Evolutionary conservation across 352 stramenopile species (phyloP), one percentile per base, ranked within the genome.

Genomic region (Phytophthora melonis): DNA sequence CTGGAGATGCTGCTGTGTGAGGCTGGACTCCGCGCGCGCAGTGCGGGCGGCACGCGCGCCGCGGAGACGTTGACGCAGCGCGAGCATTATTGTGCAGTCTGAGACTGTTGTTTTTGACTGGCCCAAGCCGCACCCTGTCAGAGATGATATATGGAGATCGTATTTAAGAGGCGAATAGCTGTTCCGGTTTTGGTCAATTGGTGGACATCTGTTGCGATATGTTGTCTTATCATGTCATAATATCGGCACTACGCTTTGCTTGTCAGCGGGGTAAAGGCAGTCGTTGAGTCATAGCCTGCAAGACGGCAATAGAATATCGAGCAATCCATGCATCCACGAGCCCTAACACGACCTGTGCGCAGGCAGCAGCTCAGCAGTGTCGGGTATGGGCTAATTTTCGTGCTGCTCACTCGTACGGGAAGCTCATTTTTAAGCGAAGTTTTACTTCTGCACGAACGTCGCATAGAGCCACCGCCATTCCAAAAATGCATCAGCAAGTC

Each of bases 21-120:
- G 21, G 41, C 9, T 61, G 27, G 34, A 11, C 57, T 50, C 9
- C 6, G 19, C 25, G 41, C 62, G 68, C 19, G 30, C n/a, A 0
- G 54, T 47, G 19, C 23, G 39, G 23, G 21, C 34, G 16, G 7
- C 36, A 27, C 45, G 57, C n/a, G 57, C n/a, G 1, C 21, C 41
- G 3, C 13, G 58, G 23, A 77, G 53, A 27, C 13, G 68, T 39
- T 32, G 36, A 30, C 36, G 62, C 19, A 72, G 50, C 43, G 52
- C 25, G 18, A 76, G 32, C 63, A 72, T 76, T 25, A 25, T 25
- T 25, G 23, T 8, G 2, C 7, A 3, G 36, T 13, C 49, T 39
- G 13, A 19, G 49, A 32, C 50, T 1, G 23, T 30, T 9, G 18
- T 47, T 34, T 63, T 57, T 70, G 61, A 65, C 16, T 74, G 67